Percentiles rank a stretch among this genome's conserved stretches.
Conservation (phyloP, 2,329 filamentous ascomycete species). For the Pseudogymnoascus sp. region DNA sequence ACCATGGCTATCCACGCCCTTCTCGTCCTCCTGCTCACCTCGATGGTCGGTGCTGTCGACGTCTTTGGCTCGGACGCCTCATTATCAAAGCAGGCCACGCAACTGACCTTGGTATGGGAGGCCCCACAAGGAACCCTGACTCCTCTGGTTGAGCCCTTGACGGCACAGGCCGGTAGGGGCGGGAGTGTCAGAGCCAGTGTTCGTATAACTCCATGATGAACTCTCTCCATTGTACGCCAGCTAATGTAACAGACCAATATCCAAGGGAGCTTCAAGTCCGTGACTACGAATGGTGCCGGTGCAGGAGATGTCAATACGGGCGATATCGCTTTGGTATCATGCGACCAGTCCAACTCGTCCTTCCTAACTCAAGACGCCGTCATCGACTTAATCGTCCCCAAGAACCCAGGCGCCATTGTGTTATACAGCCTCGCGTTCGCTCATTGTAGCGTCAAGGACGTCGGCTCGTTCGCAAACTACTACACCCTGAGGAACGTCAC, state of each 20-base stretch:
- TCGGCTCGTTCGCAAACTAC: not conserved
- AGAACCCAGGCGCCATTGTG: not conserved
- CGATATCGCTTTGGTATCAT: not conserved
- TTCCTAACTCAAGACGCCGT: not conserved
- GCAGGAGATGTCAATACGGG: not conserved
- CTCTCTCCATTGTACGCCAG: not conserved
- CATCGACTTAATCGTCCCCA: not conserved
- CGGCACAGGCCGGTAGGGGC: not conserved
- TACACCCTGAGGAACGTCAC: not conserved
- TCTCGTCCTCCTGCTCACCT: not conserved
- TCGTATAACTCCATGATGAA: not conserved
- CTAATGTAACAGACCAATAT: not conserved
- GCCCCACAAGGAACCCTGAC: not conserved
- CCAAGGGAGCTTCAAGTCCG: not conserved
- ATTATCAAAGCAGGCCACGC: not conserved
- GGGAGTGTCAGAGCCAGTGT: not conserved
- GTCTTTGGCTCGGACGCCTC: not conserved
- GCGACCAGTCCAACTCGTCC: not conserved
- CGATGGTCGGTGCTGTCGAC: not conserved
- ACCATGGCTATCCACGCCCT: constrained; percentile 4
- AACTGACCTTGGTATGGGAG: not conserved
- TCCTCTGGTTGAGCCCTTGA: constrained; percentile 5
- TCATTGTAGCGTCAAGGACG: not conserved
- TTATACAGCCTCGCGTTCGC: not conserved
- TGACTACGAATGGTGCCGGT: not conserved